phyloP scores from a whole-genome alignment of 78 protist species.

The Cavenderia fasciculata region DNA sequence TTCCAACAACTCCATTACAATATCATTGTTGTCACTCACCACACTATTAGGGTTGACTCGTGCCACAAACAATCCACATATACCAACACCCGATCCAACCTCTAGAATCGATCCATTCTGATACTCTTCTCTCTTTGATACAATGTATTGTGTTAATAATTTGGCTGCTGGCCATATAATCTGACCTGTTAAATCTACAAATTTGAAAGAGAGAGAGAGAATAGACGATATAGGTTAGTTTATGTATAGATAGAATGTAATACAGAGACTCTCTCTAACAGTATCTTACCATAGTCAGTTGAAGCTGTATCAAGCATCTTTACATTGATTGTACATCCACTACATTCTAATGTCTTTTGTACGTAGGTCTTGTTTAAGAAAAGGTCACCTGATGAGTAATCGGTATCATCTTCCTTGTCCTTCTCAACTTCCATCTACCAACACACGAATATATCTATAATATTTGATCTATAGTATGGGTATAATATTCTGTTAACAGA shows the following conservation, averaged over 20 bases:
- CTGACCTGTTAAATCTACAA: conserved; percentile 75
- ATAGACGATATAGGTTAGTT: background rate
- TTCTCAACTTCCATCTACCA: too few species aligned
- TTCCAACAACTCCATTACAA: conserved; percentile 29
- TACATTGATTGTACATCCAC: conserved; percentile 12
- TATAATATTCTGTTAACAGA: too few species aligned
- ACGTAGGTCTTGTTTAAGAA: conserved; percentile 40
- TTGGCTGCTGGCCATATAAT: conserved; percentile 60
- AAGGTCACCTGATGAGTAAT: conserved; percentile 19
- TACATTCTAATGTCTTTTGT: conserved; percentile 14
- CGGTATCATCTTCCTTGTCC: conserved; percentile 13
- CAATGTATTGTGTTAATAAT: conserved; percentile 39
- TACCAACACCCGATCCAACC: conserved; percentile 67
- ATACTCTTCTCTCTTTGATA: conserved; percentile 4
- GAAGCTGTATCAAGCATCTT: conserved; percentile 42
- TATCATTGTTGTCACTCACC: conserved; percentile 48
- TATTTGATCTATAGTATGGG: too few species aligned
- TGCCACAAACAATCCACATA: conserved; percentile 59
- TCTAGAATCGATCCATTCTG: conserved; percentile 6
- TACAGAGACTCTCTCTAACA: background rate
- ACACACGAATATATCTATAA: too few species aligned
- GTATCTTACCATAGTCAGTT: background rate
- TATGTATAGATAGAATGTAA: background rate
- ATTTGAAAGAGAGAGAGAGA: conserved; percentile 29
- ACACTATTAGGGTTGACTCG: conserved; percentile 6